A percentile compares a stretch with the other conserved stretches of the same genome.
phyloP scores from a whole-genome alignment of 1,139 yeast genomes.

The Arxiozyma telluris region DNA sequence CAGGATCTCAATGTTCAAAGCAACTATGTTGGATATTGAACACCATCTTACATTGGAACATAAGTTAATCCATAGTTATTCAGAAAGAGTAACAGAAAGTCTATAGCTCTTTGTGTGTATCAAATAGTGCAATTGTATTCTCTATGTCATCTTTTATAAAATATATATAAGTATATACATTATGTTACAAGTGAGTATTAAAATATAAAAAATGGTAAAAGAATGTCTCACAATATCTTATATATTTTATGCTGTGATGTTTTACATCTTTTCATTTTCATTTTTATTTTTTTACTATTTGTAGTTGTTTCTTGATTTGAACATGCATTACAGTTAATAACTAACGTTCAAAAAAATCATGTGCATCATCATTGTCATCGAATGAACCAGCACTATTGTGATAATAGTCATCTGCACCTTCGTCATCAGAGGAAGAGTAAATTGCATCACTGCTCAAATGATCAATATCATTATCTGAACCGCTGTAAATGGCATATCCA shows the following conservation, averaged over 20 bases:
- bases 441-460: constrained; percentile 12
- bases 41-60: no score
- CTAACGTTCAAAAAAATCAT: constrained; percentile 40
- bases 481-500: constrained; percentile 3
- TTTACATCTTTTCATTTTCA: no score
- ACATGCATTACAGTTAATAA: no score
- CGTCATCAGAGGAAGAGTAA: constrained; percentile 27
- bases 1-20: neutral
- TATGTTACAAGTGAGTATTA: neutral
- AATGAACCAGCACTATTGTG: constrained; percentile 40
- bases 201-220: no score
- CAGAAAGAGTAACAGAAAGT: no score
- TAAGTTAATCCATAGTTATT: no score
- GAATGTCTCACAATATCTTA: neutral
- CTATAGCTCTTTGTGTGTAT: neutral
- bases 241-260: no score
- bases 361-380: constrained; percentile 29
- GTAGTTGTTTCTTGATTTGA: no score
- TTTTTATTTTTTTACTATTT: no score
- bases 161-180: no score
- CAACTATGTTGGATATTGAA: neutral
- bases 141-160: no score
- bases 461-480: neutral
- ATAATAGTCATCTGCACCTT: constrained; percentile 34
- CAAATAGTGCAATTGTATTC: neutral